A percentile compares a stretch with the other conserved stretches of the same genome.
Evolutionary conservation across 192 early-diverging fungal species (phyloP).

Genomic region (Rhizophagus sp.): DNA sequence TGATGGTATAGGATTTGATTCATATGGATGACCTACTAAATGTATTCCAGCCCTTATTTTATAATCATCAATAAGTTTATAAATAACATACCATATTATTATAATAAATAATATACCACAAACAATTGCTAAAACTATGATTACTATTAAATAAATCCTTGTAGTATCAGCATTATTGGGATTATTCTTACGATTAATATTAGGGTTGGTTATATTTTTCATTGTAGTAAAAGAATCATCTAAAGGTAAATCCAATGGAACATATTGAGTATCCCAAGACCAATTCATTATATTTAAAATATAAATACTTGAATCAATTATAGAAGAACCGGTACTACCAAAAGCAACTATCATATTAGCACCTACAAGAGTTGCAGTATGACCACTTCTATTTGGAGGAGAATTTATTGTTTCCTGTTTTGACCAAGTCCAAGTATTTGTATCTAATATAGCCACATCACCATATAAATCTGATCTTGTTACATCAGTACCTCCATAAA

Average conservation of each 20-base stretch:
- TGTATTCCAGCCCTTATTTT: background rate
- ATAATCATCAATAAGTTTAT: background rate
- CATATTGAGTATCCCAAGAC: constrained; percentile 27
- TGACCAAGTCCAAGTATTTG: constrained; percentile 12
- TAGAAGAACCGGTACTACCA: background rate
- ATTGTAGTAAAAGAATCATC: background rate
- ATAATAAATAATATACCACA: background rate
- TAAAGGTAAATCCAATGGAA: background rate
- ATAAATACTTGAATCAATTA: constrained; percentile 29
- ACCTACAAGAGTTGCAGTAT: constrained; percentile 34
- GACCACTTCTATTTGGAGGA: constrained; percentile 21
- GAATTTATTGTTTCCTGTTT: background rate
- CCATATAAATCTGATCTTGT: background rate
- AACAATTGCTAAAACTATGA: background rate
- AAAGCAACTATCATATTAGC: constrained; percentile 29
- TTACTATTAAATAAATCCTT: background rate
- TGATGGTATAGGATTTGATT: background rate
- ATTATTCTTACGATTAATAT: background rate
- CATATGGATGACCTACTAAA: background rate
- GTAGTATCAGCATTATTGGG: background rate
- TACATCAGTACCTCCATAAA: constrained; percentile 31
- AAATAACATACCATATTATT: background rate
- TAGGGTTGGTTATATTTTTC: background rate
- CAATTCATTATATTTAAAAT: constrained; percentile 26
- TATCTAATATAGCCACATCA: constrained; percentile 34